phyloP scores from a whole-genome alignment of 2,329 filamentous ascomycete species.

The Anthostomella pinea region DNA sequence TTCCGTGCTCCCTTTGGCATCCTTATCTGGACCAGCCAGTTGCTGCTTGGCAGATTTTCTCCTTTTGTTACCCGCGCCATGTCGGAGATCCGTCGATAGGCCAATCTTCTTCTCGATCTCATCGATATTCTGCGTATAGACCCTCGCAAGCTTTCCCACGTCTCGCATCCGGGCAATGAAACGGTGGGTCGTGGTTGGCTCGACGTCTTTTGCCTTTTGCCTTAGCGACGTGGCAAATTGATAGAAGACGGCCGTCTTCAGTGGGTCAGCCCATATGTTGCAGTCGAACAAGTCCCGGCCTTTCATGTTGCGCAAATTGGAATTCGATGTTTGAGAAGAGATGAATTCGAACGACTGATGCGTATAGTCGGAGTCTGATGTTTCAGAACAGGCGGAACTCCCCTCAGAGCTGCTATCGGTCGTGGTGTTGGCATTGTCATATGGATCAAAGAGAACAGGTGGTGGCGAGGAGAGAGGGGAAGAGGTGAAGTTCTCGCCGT shows the following conservation, averaged over 20 bases:
- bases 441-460: conserved; percentile 50
- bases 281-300: conserved; percentile 70
- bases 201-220: conserved; percentile 60
- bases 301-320: conserved; percentile 59
- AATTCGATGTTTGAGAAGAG: conserved; percentile 38
- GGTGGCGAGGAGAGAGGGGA: conserved; percentile 59
- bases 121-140: conserved; percentile 76
- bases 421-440: conserved; percentile 33
- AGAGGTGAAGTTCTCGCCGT: conserved; percentile 37
- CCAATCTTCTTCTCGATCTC: conserved; percentile 70
- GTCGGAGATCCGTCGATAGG: conserved; percentile 58
- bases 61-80: conserved; percentile 60
- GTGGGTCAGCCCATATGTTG: conserved; percentile 65
- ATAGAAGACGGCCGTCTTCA: conserved; percentile 69
- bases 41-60: conserved; percentile 40
- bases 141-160: conserved; percentile 64
- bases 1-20: conserved; percentile 28
- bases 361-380: conserved; percentile 45
- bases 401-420: conserved; percentile 40
- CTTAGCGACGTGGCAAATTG: conserved; percentile 67
- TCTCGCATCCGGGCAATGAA: conserved; percentile 68
- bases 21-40: conserved; percentile 21
- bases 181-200: conserved; percentile 63
- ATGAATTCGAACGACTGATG: conserved; percentile 39
- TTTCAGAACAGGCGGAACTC: conserved; percentile 30